Evolutionary conservation across 2,329 filamentous ascomycete genomes (phyloP), one percentile per base, ranked within the genome.

Genomic region (Ceratocystis huliohia): DNA sequence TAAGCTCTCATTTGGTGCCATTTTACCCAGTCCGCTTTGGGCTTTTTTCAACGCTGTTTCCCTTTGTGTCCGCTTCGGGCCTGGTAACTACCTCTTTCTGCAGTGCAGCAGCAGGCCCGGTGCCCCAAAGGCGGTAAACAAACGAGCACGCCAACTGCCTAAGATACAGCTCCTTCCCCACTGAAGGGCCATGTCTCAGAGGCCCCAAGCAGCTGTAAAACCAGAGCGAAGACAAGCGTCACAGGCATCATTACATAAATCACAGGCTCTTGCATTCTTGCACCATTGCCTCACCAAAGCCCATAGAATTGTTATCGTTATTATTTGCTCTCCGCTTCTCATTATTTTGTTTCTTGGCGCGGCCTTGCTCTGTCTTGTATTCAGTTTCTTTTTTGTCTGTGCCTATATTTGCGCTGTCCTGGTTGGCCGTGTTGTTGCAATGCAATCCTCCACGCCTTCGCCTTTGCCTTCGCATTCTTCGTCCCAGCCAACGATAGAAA

Each of bases 291-390:
- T 15, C 44, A n/a, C 25, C 22, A 50, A 46, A 17, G 45, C 20
- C 41, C 6, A 30, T 44, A 61, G 45, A 53, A 30, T 61, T 15
- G 5, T 48, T 41, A 41, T 68, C 41, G 44, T 68, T 57, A 25
- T 68, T 56, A 10, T 66, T 22, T 53, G 25, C 45, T 64, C 56
- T 4, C 64, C 64, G 45, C 56, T 64, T 25, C 61, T 68, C 17
- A 25, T 66, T 45, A 6, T 64, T 17, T 56, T 68, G 30, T 25
- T 62, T 48, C 17, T 64, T 25, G 56, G 28, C 45, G 61, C 64
- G 37, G 37, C 67, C 61, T 64, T 64, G 5, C 64, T 68, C 63
- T 61, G 67, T 64, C 53, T 68, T 30, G 17, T 68, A 8, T 64
- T 66, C 59, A 66, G 61, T 45, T 64, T 45, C 50, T 64, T 68